phyloP scores from a whole-genome alignment of 495 filamentous ascomycete species.

The Aspergillus hancockii region DNA sequence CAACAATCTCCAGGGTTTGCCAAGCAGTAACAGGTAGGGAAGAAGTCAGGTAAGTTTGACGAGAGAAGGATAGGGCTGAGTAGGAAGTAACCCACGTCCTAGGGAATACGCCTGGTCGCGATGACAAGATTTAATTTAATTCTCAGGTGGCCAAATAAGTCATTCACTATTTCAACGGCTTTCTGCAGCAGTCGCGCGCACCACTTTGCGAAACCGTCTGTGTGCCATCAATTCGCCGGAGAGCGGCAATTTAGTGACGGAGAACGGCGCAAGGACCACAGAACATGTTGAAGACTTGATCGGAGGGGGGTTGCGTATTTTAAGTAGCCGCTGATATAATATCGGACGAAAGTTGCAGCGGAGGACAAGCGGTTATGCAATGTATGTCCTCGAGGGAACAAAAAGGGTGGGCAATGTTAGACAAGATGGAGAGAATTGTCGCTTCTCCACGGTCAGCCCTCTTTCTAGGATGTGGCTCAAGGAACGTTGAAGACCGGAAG shows the following conservation, averaged over 20 bases:
- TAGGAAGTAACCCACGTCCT: not conserved
- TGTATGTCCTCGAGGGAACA: constrained; percentile 3
- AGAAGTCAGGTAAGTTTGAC: not conserved
- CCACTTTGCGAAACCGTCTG: constrained; percentile 32
- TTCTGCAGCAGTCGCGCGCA: constrained; percentile 33
- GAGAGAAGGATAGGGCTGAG: constrained; percentile 6
- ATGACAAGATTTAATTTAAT: not conserved
- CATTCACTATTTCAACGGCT: constrained; percentile 37
- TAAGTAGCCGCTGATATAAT: constrained; percentile 12
- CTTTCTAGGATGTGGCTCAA: not conserved
- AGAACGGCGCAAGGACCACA: constrained; percentile 27
- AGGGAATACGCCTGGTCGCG: not conserved
- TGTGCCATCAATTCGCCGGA: constrained; percentile 38
- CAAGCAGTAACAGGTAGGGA: constrained; percentile 1
- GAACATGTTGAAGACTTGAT: constrained; percentile 28
- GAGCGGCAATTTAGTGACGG: constrained; percentile 32
- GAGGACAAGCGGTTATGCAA: constrained; percentile 7
- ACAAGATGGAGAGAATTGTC: not conserved
- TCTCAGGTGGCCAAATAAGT: constrained; percentile 15
- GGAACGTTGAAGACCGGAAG: not conserved
- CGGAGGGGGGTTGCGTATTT: not conserved
- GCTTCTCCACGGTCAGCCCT: not conserved
- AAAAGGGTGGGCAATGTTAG: constrained; percentile 5
- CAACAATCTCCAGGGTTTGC: not conserved
- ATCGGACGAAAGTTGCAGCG: constrained; percentile 15